Base-by-base conservation (phyloP, 78 protist species). In the Speleostelium caveatum region DNA sequence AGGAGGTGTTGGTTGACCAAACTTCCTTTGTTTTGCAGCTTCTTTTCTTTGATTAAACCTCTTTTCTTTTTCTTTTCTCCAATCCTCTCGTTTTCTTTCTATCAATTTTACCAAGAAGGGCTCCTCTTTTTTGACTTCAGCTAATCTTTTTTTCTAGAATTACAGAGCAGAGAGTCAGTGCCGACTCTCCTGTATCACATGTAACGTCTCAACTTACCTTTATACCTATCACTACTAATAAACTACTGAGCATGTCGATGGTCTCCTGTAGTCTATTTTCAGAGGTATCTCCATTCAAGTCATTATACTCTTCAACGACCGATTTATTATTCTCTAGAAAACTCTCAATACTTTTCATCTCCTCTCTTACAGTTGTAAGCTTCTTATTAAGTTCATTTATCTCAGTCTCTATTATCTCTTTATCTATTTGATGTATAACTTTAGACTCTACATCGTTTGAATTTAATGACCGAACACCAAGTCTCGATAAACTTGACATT, bases 371-470 rank as follows among this genome's bases (percentile, higher is more conserved):
- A n/a, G 41, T 55, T 41, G 66, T 53, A 33, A 80, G 17, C 21
- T 68, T 53, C 12, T 36, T 38, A 26, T 65, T 62, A 7, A 56
- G 6, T 0, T 80, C 77, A 16, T 58, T 80, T n/a, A 80, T 80
- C 32, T 80, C 78, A 26, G 17, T 65, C 16, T 26, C 38, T 41
- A 12, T 19, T 2, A 80, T 66, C 56, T 35, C 60, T 30, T 36
- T 65, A 45, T 80, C 77, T 10, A 80, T 80, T 53, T 65, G 32
- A 26, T 68, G 16, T n/a, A 80, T 68, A 4, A 80, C 89, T 22
- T 56, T 68, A 7, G 28, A 17, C 49, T 80, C 89, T 17, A 80
- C 89, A 33, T 49, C 26, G 19, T 41, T 49, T 53, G 89, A 80
- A 68, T 28, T 80, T 14, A 32, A 58, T 19, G 74, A 33, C 14